phyloP scores from a whole-genome alignment of 1,139 yeast genomes.

The Debaryomyces singareniensis region DNA sequence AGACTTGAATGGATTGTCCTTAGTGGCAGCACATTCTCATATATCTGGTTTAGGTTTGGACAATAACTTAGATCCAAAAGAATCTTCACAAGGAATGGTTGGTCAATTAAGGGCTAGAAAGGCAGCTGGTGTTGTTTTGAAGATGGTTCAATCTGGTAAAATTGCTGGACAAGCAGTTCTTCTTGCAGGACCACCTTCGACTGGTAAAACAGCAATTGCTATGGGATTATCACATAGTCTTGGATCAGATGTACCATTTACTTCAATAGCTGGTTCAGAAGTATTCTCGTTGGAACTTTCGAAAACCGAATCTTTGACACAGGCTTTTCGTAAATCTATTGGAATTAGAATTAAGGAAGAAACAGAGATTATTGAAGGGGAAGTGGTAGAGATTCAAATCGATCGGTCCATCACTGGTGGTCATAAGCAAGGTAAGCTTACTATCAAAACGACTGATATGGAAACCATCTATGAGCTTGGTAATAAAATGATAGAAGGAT shows the following conservation, averaged over 20 bases:
- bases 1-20: conserved; percentile 52
- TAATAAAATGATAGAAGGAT: conserved; percentile 93
- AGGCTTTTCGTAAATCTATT: conserved; percentile 91
- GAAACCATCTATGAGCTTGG: conserved; percentile 97
- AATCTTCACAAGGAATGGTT: conserved; percentile 87
- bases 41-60: conserved; percentile 93
- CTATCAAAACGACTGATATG: conserved; percentile 98
- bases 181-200: conserved; percentile 97
- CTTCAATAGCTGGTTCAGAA: conserved; percentile 92
- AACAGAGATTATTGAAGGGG: conserved; percentile 96
- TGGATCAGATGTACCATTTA: conserved; percentile 91
- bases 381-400: conserved; percentile 96
- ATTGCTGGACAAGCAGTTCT: conserved; percentile 96
- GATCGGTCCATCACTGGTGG: conserved; percentile 97
- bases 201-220: conserved; percentile 98
- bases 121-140: conserved; percentile 91
- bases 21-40: conserved; percentile 96
- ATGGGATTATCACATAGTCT: conserved; percentile 90
- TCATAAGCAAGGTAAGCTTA: conserved; percentile 94
- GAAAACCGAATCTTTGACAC: conserved; percentile 93
- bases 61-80: conserved; percentile 79
- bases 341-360: conserved; percentile 96
- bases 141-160: conserved; percentile 88
- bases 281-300: conserved; percentile 85
- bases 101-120: conserved; percentile 93